Conservation (phyloP, 2,329 filamentous ascomycete species). For the Fusarium sp. region DNA sequence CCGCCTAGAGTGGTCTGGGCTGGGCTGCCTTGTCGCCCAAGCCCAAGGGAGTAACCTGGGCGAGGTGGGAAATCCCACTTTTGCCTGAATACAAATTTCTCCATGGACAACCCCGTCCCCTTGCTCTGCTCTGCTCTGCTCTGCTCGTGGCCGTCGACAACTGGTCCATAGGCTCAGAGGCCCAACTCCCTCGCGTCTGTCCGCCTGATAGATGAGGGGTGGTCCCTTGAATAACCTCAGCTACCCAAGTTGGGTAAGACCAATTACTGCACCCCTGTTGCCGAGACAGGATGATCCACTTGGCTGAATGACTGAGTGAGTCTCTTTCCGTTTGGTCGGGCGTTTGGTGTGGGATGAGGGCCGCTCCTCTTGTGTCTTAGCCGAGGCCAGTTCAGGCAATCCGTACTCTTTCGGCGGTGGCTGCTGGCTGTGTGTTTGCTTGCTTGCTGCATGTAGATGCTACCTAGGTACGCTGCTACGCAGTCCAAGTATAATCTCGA, state of each 20-base stretch:
- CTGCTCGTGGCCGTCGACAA: conserved; percentile 9
- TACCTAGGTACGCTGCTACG: too few species aligned
- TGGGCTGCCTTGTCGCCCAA: conserved; percentile 8
- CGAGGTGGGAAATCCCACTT: conserved; percentile 9
- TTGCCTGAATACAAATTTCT: conserved; percentile 16
- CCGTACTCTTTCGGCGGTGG: neutral
- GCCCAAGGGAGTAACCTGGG: conserved; percentile 19
- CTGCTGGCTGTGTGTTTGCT: neutral
- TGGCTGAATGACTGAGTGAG: conserved; percentile 15
- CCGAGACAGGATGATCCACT: conserved; percentile 27
- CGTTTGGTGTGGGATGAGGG: conserved; percentile 13
- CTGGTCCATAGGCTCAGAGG: neutral
- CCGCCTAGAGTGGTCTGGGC: neutral
- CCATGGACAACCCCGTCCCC: neutral
- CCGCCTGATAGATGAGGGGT: neutral
- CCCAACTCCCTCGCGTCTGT: conserved; percentile 4
- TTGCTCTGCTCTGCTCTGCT: conserved; percentile 4
- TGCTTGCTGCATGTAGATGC: too few species aligned
- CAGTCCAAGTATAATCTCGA: too few species aligned
- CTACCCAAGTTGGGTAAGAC: conserved; percentile 7
- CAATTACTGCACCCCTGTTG: conserved; percentile 12
- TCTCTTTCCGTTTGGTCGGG: conserved; percentile 28
- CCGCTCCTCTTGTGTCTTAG: conserved; percentile 7
- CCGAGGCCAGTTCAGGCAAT: conserved; percentile 1
- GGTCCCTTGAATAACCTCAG: conserved; percentile 3